Evolutionary conservation across 1,139 yeast genomes (phyloP).

Genomic region (Suhomyces yuchorum): DNA sequence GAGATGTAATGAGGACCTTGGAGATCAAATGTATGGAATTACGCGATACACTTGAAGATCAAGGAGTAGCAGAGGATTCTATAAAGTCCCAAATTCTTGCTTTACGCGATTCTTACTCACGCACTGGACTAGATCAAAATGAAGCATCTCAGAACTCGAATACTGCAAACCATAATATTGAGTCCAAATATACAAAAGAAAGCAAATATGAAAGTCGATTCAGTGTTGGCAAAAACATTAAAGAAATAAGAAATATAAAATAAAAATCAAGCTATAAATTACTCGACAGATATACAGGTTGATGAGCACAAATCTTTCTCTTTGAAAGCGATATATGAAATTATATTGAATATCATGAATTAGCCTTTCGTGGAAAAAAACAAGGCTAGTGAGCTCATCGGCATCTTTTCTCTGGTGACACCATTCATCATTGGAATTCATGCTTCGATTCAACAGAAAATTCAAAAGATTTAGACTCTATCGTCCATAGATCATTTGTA

Average conservation of each 20-base stretch:
- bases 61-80: conserved; percentile 33
- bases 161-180: not conserved
- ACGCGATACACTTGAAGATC: conserved; percentile 57
- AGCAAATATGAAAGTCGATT: not conserved
- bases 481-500: conserved; percentile 43
- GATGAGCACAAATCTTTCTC: too few species aligned
- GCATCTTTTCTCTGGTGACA: not conserved
- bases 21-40: conserved; percentile 60
- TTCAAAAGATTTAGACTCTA: conserved; percentile 9
- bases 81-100: conserved; percentile 26
- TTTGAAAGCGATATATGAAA: too few species aligned
- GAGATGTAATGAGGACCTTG: conserved; percentile 49
- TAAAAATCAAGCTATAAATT: too few species aligned
- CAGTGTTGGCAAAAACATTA: not conserved
- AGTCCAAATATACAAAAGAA: not conserved
- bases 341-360: too few species aligned
- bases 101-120: conserved; percentile 16
- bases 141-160: not conserved
- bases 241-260: not conserved
- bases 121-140: not conserved
- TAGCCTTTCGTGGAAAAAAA: too few species aligned
- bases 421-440: too few species aligned
- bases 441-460: too few species aligned
- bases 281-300: too few species aligned
- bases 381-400: too few species aligned